These are phyloP conservation scores for Cryptosporidium ubiquitum DNA, from an alignment of 169 alveolate genomes.

Conservation along the genomic window DNA sequence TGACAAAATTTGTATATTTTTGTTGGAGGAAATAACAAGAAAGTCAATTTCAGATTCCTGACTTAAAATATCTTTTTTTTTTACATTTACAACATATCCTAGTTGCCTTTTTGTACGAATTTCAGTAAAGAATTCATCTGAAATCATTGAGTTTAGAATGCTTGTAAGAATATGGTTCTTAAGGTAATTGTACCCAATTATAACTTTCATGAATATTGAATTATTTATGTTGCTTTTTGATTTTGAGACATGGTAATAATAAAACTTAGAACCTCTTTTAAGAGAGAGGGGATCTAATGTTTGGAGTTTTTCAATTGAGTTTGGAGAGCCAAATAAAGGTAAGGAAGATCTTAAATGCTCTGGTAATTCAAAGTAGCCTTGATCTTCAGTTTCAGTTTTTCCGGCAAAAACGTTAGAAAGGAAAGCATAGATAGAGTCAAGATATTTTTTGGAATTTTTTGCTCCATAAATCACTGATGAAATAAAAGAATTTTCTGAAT, in stretches of 20 bases:
- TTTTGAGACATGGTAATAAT: background rate
- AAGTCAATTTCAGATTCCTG: constrained; percentile 14
- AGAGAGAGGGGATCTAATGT: constrained; percentile 10
- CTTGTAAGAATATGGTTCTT: background rate
- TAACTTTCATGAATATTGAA: background rate
- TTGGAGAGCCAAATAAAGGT: background rate
- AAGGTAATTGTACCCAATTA: background rate
- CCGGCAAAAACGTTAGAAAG: background rate
- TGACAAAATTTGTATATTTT: background rate
- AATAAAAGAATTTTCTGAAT: background rate
- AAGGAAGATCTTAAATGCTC: constrained; percentile 6
- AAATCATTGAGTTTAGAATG: background rate
- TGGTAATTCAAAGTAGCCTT: background rate
- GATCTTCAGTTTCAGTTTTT: background rate
- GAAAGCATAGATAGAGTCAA: background rate
- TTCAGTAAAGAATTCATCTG: constrained; percentile 23
- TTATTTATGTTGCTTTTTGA: background rate
- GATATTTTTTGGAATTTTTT: too few species aligned
- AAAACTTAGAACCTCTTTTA: constrained; percentile 2
- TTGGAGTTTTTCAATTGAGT: background rate
- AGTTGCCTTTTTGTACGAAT: constrained; percentile 27
- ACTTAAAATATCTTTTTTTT: background rate
- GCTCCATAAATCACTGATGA: background rate
- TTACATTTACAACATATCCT: background rate
- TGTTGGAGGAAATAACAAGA: constrained; percentile 19